Conservation (phyloP, 2,329 filamentous ascomycete genomes). For the Verruconis gallopava region DNA sequence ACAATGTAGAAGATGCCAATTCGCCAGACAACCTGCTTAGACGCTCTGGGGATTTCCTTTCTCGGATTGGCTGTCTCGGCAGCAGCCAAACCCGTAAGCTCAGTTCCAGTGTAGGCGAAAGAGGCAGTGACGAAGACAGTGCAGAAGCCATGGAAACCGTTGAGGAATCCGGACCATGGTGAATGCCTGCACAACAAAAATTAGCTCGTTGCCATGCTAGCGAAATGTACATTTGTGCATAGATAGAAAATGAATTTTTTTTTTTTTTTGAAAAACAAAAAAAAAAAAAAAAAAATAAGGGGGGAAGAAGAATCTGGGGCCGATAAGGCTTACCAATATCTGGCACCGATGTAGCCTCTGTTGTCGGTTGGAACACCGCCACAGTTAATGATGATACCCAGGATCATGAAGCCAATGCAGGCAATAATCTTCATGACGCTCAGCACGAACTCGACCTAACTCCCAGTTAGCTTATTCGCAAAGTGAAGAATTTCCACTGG, state of each 20-base stretch:
- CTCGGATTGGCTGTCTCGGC: conserved; percentile 45
- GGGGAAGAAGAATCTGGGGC: not conserved
- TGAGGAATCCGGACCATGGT: conserved; percentile 28
- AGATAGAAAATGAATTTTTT: no score
- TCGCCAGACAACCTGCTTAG: conserved; percentile 36
- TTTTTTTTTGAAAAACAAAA: no score
- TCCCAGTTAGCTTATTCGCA: not conserved
- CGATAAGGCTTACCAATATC: conserved; percentile 34
- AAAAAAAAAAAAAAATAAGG: no score
- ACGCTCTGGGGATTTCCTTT: conserved; percentile 33
- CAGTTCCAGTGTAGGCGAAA: conserved; percentile 50
- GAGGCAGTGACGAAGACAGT: conserved; percentile 52
- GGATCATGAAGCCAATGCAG: conserved; percentile 46
- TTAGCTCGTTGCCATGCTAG: not conserved
- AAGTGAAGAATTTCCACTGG: not conserved
- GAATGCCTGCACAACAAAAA: conserved; percentile 1
- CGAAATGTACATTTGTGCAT: no score
- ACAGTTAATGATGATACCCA: conserved; percentile 46
- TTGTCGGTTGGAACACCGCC: conserved; percentile 45
- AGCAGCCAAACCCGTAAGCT: conserved; percentile 47
- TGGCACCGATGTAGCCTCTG: conserved; percentile 47
- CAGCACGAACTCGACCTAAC: conserved; percentile 42
- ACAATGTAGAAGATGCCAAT: conserved; percentile 34
- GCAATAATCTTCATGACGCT: conserved; percentile 46
- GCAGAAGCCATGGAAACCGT: conserved; percentile 53